phyloP scores from a whole-genome alignment of 208 protist genomes.

The Crithidia expoeki region DNA sequence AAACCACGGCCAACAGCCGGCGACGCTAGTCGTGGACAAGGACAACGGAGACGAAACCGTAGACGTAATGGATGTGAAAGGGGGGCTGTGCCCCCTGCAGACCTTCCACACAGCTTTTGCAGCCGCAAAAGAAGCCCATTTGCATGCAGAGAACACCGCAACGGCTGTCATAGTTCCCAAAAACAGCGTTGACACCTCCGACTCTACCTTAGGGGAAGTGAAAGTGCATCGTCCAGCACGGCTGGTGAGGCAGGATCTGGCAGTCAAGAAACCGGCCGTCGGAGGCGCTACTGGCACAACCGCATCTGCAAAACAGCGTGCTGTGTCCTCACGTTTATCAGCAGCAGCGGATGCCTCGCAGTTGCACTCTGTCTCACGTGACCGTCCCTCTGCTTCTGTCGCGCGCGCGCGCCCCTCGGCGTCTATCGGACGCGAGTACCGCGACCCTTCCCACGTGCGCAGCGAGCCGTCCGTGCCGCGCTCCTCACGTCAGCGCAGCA shows the following conservation, averaged over 20 bases:
- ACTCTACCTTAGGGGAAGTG: neutral
- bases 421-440: slow-evolving; percentile 1
- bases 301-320: neutral
- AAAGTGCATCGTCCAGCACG: slow-evolving; percentile 6
- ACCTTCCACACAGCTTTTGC: neutral
- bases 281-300: neutral
- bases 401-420: neutral
- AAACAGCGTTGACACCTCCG: slow-evolving; percentile 9
- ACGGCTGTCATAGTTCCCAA: neutral
- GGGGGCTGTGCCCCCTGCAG: slow-evolving; percentile 2
- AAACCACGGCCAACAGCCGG: neutral
- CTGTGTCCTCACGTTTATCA: neutral
- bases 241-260: slow-evolving; percentile 2
- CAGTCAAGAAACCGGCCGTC: slow-evolving; percentile 1
- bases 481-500: neutral
- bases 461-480: slow-evolving; percentile 5
- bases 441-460: slow-evolving; percentile 3
- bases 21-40: neutral
- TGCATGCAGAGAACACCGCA: neutral
- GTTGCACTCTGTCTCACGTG: slow-evolving; percentile 1
- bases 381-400: neutral
- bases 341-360: neutral
- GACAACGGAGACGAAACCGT: neutral
- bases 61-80: neutral
- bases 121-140: neutral